Base-by-base conservation (phyloP, 2,329 filamentous ascomycete genomes). In the Aspergillus cejpii region DNA sequence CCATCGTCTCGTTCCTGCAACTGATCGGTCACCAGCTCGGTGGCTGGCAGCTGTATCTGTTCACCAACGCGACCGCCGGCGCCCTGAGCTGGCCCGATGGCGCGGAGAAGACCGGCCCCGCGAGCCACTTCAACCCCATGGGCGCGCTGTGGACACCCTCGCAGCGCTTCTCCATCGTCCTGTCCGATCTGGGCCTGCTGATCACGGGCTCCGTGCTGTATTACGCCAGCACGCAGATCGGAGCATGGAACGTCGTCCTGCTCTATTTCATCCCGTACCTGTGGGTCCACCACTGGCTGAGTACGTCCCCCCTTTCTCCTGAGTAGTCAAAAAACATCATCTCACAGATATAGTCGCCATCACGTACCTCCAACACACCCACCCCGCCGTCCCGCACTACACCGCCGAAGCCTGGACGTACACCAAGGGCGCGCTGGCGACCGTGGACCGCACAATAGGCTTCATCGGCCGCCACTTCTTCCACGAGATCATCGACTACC, bases 291-390 rank as follows among this genome's bases (percentile, higher is more conserved):
- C 78, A 84, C 71, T 85, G 81, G 81, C 73, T 85, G 43, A 74
- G 76, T 80, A 67, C 56, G 74, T 68, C 37, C 40, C 2, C 27
- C 3, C 6, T 11, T 17, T 10, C 14, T 12, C 14, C 34, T n/a
- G 21, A 39, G 36, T 39, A n/a, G 36, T 21, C 38, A 2, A 8
- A 33, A 40, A 20, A 23, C 20, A 27, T 37, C n/a, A n/a, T 40
- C 43, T 50, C 45, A 41, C 1, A 39, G 20, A 33, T 21, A 47
- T 26, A 80, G 81, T 87, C 15, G 81, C 81, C 51, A 86, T 87
- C 60, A 87, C 83, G 38, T 87, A 84, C 66, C 80, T 87, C 15
- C 83, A 87, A 66, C 83, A 87, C 73, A 84, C 80, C 44, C 79
- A 85, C 60, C 68, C 62, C 2, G 60, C 66, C 2, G 69, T 81